These are phyloP conservation scores for Annulohypoxylon truncatum DNA, from an alignment of 2,329 filamentous ascomycete species.

Conservation along the genomic window DNA sequence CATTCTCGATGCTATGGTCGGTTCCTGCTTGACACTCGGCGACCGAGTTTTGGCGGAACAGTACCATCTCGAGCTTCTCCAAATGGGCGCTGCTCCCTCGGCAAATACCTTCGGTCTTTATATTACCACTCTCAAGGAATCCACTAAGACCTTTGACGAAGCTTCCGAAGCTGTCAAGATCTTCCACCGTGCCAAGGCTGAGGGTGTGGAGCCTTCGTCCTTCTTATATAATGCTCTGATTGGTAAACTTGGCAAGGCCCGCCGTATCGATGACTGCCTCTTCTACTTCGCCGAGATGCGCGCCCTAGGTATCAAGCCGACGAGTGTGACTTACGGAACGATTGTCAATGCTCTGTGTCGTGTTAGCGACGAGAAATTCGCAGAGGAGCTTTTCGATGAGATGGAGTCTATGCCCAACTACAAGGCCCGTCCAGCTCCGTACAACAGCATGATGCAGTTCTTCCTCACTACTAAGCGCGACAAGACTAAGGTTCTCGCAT, in stretches of 20 bases:
- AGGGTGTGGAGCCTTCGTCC: constrained; percentile 94
- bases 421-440: constrained; percentile 95
- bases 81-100: constrained; percentile 90
- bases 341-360: constrained; percentile 98
- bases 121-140: constrained; percentile 99
- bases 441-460: constrained; percentile 99
- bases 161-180: constrained; percentile 97
- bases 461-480: constrained; percentile 98
- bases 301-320: constrained; percentile 89
- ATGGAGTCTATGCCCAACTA: constrained; percentile 99
- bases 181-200: constrained; percentile 91
- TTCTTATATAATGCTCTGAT: constrained; percentile 99
- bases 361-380: constrained; percentile 97
- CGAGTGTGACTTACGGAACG: constrained; percentile 96
- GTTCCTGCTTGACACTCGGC: constrained; percentile 85
- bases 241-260: constrained; percentile 96
- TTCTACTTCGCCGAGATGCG: constrained; percentile 99
- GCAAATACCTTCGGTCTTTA: constrained; percentile 98
- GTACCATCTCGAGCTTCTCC: constrained; percentile 90
- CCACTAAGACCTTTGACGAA: constrained; percentile 96
- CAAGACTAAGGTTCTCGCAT: constrained; percentile 89
- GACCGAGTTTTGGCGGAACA: constrained; percentile 84
- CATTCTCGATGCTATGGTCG: constrained; percentile 96
- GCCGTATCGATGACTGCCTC: constrained; percentile 96
- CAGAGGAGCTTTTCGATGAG: constrained; percentile 97